Evolutionary conservation across 1,284 basidiomycete genomes (phyloP), one percentile per base, ranked within the genome.

Genomic region (Lentinula novae-zelandiae): DNA sequence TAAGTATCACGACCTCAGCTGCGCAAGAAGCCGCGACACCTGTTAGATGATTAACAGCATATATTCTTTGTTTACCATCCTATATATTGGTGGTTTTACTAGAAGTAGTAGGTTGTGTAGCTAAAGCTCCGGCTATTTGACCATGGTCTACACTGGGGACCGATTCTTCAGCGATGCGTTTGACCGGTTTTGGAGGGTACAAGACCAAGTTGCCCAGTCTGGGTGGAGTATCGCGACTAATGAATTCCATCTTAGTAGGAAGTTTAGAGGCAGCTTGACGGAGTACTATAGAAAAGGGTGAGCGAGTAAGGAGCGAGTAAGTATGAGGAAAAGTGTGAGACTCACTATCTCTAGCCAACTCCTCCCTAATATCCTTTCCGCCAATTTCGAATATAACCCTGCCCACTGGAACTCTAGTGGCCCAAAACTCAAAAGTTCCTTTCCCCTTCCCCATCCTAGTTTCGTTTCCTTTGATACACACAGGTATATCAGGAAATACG

Each of bases 401-500:
- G 4, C 96, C 96, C n/a, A 87, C 90, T 5, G 92, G 87, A 1
- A 95, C 95, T 60, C 95, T 85, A 63, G 93, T 95, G 39, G 96
- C 94, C 97, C 96, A 98, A 74, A 85, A 98, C 73, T 98, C 96
- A 69, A 98, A 99, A 0, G 91, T 86, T 53, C 97, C 97, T 75
- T 99, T 99, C 62, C 97, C 97, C 76, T 98, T 98, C 52, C 96
- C 96, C 97, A 99, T 99, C 85, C 97, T 92, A 6, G 96, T 97
- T 75, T 99, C 96, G 70, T 98, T 98, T 59, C 96, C 96, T 91
- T 99, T 98, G 61, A 98, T 90, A 78, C 96, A 98, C 61, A 99
- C 95, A 2, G 96, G 95, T 60, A 98, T 88, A 76, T 98, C 95
- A 3, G 96, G 96, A 77, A 98, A 99, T 31, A 98, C 90, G 31